Percentiles rank a stretch among this genome's conserved stretches.
These are phyloP conservation scores for Debaryomyces tyrocola DNA, from an alignment of 805 yeast species.

Conservation along the genomic window DNA sequence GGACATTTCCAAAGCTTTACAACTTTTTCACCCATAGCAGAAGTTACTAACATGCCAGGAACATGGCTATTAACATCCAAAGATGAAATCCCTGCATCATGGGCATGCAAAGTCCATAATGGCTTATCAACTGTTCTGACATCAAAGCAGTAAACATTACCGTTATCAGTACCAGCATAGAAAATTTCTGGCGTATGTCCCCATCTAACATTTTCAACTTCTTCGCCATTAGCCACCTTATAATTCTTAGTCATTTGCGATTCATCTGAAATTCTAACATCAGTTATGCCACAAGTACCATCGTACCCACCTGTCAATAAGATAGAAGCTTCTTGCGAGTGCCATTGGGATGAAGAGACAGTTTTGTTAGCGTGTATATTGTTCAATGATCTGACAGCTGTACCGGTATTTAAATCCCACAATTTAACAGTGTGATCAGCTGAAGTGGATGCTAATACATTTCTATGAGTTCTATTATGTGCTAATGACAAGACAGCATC, in stretches of 20 bases:
- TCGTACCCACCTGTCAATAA: constrained; percentile 94
- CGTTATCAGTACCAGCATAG: constrained; percentile 89
- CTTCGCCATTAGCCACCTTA: constrained; percentile 67
- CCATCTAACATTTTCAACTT: constrained; percentile 83
- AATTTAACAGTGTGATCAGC: constrained; percentile 93
- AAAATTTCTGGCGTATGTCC: constrained; percentile 50
- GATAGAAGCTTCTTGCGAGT: constrained; percentile 59
- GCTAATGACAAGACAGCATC: constrained; percentile 90
- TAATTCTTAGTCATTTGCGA: constrained; percentile 61
- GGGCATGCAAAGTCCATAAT: constrained; percentile 95
- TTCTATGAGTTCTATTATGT: constrained; percentile 78
- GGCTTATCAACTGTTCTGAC: constrained; percentile 69
- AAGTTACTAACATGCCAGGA: constrained; percentile 76
- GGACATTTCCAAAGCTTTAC: constrained; percentile 87
- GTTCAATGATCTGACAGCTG: constrained; percentile 75
- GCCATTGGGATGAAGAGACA: constrained; percentile 90
- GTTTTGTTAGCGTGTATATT: constrained; percentile 73
- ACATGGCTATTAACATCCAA: constrained; percentile 67
- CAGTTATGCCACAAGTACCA: constrained; percentile 74
- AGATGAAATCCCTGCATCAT: constrained; percentile 89
- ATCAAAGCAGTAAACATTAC: constrained; percentile 83
- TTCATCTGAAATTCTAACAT: constrained; percentile 74
- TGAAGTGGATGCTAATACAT: constrained; percentile 88
- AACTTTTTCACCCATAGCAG: constrained; percentile 87
- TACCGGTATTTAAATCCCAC: constrained; percentile 83